Evolutionary conservation across 495 filamentous ascomycete species (phyloP).

Genomic region (Aspergillus nidulans): DNA sequence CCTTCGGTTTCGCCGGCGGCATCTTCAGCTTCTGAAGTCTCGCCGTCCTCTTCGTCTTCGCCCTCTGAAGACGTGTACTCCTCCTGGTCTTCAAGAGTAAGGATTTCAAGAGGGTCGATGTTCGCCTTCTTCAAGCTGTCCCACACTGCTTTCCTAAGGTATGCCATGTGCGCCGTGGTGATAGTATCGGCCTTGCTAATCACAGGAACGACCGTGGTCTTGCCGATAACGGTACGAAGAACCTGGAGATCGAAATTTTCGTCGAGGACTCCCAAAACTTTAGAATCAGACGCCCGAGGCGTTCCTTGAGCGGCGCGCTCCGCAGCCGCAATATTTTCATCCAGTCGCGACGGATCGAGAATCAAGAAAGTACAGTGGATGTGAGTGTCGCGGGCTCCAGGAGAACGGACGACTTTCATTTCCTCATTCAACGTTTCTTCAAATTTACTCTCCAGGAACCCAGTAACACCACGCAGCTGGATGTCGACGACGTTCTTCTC

Average conservation of each 20-base stretch:
- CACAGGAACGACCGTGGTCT: constrained; percentile 93
- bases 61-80: constrained; percentile 57
- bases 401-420: constrained; percentile 92
- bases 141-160: constrained; percentile 87
- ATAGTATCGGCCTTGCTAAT: constrained; percentile 97
- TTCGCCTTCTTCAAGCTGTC: constrained; percentile 78
- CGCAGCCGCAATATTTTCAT: constrained; percentile 71
- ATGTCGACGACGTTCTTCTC: constrained; percentile 92
- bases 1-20: constrained; percentile 34
- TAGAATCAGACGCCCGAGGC: constrained; percentile 44
- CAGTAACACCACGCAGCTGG: constrained; percentile 83
- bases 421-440: constrained; percentile 97
- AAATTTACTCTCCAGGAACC: constrained; percentile 96
- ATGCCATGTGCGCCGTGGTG: constrained; percentile 87
- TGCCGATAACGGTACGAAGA: constrained; percentile 80
- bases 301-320: constrained; percentile 54
- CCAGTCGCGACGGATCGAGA: constrained; percentile 82
- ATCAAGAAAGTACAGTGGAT: constrained; percentile 94
- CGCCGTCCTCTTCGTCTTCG: constrained; percentile 51
- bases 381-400: constrained; percentile 91
- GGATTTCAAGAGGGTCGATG: constrained; percentile 81
- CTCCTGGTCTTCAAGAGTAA: constrained; percentile 73
- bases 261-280: constrained; percentile 63
- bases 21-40: constrained; percentile 18
- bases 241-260: constrained; percentile 89